Evolutionary conservation across 805 yeast species (phyloP), one percentile per base, ranked within the genome.

Genomic region (Myxozyma nipponensis): DNA sequence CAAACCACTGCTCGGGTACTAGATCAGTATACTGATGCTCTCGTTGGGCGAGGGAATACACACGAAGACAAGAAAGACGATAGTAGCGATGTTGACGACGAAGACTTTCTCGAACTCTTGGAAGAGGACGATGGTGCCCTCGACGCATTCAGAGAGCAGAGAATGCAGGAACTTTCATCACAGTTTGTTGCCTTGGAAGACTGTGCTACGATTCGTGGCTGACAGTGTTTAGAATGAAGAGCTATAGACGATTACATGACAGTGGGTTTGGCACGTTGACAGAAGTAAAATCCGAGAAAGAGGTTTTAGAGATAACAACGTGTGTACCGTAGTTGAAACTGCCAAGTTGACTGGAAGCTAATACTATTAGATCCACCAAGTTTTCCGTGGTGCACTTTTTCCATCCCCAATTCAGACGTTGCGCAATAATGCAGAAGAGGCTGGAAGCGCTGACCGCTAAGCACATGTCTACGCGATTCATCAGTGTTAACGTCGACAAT

Each of bases 321-420:
- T 62, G 65, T 0, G 61, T 36, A 36, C 22, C 26, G 18, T 7
- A 35, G 9, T 1, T 9, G 10, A 13, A 15, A 21, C 30, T 24
- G 7, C 32, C 13, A 13, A 28, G 7, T 28, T 9, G 7, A 13
- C 10, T n/a, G 17, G 44, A 21, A 9, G 26, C 19, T 30, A 3
- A 5, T 22, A 4, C 17, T 13, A 10, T n/a, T 30, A 54, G 59
- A 3, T n/a, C 53, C 5, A 52, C 70, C 1, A 72, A 70, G 22
- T 57, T 63, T 9, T 72, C 74, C 1, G 73, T 85, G 3, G 74
- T 86, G 3, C 86, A 84, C 58, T 84, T 86, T 62, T 80, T 73
- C 61, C 81, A 82, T 53, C 78, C 79, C 6, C 67, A 70, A 24
- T 86, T 87, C 61, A 61, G 65, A 28, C 77, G 83, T 54, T 86